phyloP scores from a whole-genome alignment of 768 basidiomycete genomes.

The Tubosaeta sp. region DNA sequence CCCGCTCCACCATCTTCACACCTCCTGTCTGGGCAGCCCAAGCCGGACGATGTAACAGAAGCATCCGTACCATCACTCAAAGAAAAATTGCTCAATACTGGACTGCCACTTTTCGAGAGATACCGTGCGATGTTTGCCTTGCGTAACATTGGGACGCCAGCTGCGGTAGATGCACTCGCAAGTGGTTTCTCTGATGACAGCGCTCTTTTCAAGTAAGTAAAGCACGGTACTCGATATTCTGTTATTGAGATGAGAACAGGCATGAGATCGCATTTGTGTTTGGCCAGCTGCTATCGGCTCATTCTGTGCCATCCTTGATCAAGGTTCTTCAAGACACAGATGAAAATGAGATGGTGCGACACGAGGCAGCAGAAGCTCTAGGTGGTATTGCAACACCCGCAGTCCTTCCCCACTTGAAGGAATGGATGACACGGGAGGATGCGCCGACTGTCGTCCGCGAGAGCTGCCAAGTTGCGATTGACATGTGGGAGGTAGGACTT shows the following conservation, averaged over 20 bases:
- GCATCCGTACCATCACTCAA: constrained; percentile 52
- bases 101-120: constrained; percentile 78
- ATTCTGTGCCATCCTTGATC: constrained; percentile 83
- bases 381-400: constrained; percentile 96
- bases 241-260: constrained; percentile 37
- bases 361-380: constrained; percentile 97
- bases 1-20: constrained; percentile 79
- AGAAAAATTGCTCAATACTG: constrained; percentile 57
- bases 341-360: constrained; percentile 96
- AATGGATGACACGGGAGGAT: constrained; percentile 77
- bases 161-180: constrained; percentile 87
- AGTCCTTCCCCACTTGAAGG: constrained; percentile 79
- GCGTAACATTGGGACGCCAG: constrained; percentile 83
- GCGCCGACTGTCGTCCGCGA: constrained; percentile 89
- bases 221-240: background rate
- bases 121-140: constrained; percentile 99
- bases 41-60: constrained; percentile 46
- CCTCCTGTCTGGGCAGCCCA: constrained; percentile 52
- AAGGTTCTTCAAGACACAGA: constrained; percentile 63
- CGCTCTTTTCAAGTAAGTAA: constrained; percentile 84
- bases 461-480: constrained; percentile 93
- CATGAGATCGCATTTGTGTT: constrained; percentile 99
- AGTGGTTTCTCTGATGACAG: constrained; percentile 86
- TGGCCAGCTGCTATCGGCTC: constrained; percentile 86
- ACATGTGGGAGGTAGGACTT: constrained; percentile 86